Evolutionary conservation across 2,329 filamentous ascomycete genomes (phyloP).

Genomic region (Leptographium flavum): DNA sequence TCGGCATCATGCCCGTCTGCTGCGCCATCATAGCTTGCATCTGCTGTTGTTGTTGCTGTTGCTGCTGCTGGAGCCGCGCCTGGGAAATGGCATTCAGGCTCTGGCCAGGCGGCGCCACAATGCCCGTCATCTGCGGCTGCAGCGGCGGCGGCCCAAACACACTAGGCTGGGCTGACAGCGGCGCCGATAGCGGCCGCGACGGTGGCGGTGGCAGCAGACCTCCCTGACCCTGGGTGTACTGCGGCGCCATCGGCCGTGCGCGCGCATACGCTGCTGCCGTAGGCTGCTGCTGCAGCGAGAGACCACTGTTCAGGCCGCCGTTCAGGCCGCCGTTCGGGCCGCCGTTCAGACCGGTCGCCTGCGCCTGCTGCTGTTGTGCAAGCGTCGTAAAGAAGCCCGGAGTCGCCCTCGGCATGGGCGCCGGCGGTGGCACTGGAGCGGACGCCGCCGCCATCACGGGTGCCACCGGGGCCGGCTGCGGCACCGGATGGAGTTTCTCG

Average conservation of each 20-base stretch:
- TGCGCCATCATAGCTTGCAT: constrained; percentile 22
- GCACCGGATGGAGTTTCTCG: constrained; percentile 21
- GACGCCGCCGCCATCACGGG: constrained; percentile 14
- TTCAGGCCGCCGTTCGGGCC: too few relatives aligned
- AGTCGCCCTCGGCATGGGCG: constrained; percentile 35
- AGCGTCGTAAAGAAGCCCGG: constrained; percentile 42
- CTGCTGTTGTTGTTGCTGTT: constrained; percentile 19
- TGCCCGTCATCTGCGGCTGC: constrained; percentile 74
- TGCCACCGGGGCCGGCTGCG: constrained; percentile 14
- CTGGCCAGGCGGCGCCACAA: constrained; percentile 58
- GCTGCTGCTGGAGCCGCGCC: constrained; percentile 47
- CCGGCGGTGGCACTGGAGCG: constrained; percentile 16
- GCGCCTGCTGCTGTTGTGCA: constrained; percentile 10
- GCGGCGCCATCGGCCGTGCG: constrained; percentile 59
- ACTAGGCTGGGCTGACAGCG: constrained; percentile 63
- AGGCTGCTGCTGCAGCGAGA: constrained; percentile 19
- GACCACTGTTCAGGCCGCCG: too few relatives aligned
- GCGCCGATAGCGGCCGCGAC: constrained; percentile 71
- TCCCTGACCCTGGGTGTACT: constrained; percentile 40
- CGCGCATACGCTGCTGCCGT: constrained; percentile 29
- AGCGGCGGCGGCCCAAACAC: constrained; percentile 61
- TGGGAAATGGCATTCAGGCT: constrained; percentile 61
- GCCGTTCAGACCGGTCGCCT: too few relatives aligned
- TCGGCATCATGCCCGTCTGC: constrained; percentile 26
- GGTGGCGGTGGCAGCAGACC: constrained; percentile 52